A percentile compares a stretch with the other conserved stretches of the same genome.
These are phyloP conservation scores for Calvatia gigantea DNA, from an alignment of 768 basidiomycete species.

Conservation along the genomic window DNA sequence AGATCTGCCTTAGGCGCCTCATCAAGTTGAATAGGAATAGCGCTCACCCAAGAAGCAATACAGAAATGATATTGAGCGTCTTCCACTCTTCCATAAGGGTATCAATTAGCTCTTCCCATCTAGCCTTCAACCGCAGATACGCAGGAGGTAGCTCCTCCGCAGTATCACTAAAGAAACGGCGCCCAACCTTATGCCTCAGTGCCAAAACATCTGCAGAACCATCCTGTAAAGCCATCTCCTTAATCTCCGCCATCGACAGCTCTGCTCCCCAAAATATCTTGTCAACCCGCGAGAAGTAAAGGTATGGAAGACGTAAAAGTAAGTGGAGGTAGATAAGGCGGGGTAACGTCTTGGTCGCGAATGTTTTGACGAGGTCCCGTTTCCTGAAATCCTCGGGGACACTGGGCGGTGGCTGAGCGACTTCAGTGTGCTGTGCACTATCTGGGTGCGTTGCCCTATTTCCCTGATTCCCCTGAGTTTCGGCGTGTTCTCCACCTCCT, in stretches of 20 bases:
- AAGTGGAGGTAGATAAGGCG: constrained; percentile 30
- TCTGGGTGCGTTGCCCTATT: background rate
- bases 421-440: background rate
- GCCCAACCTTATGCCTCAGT: no score
- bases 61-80: constrained; percentile 14
- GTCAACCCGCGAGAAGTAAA: constrained; percentile 68
- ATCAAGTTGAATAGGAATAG: background rate
- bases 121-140: background rate
- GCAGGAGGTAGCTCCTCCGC: no score
- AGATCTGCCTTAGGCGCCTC: background rate
- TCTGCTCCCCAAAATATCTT: constrained; percentile 65
- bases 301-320: constrained; percentile 58
- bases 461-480: no score
- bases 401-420: background rate
- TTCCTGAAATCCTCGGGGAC: background rate
- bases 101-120: constrained; percentile 15
- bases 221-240: constrained; percentile 31
- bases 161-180: background rate
- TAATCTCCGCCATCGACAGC: constrained; percentile 56
- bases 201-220: no score
- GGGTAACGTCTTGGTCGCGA: constrained; percentile 14
- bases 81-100: constrained; percentile 15
- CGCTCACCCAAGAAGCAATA: constrained; percentile 14
- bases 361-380: background rate
- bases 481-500: no score